Percentiles rank a stretch among this genome's conserved stretches.
Evolutionary conservation across 1,284 basidiomycete species (phyloP).

Genomic region (Cryptococcus sp.): DNA sequence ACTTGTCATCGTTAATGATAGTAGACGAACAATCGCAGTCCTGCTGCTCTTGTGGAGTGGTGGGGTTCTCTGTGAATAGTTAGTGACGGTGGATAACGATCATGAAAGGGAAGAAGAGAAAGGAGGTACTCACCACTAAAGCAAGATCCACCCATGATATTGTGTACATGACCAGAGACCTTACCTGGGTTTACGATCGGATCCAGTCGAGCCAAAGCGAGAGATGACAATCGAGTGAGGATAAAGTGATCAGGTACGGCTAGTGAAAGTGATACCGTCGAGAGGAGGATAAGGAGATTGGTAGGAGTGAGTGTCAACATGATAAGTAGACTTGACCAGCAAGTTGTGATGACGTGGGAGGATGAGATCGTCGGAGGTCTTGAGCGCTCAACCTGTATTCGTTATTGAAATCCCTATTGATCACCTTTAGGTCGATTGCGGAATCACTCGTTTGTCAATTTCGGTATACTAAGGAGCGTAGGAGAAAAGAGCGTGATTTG

Average conservation of each 20-base stretch:
- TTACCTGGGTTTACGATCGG: constrained; percentile 45
- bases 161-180: constrained; percentile 44
- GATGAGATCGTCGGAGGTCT: no score
- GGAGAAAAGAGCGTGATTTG: no score
- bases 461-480: no score
- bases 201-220: constrained; percentile 43
- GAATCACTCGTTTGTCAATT: no score
- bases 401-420: no score
- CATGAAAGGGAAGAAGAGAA: neutral
- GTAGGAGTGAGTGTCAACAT: no score
- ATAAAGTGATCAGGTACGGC: constrained; percentile 26
- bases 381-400: no score
- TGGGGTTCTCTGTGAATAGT: constrained; percentile 13
- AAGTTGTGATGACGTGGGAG: no score
- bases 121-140: constrained; percentile 25
- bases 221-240: constrained; percentile 22
- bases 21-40: constrained; percentile 28
- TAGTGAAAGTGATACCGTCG: neutral
- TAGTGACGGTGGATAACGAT: neutral
- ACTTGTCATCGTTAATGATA: constrained; percentile 33
- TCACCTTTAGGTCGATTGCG: no score
- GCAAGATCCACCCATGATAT: constrained; percentile 36
- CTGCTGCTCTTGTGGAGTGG: constrained; percentile 20
- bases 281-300: neutral
- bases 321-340: no score